Evolutionary conservation across 2,329 filamentous ascomycete species (phyloP), one percentile per base, ranked within the genome.

Genomic region (Monosporascus sp.): DNA sequence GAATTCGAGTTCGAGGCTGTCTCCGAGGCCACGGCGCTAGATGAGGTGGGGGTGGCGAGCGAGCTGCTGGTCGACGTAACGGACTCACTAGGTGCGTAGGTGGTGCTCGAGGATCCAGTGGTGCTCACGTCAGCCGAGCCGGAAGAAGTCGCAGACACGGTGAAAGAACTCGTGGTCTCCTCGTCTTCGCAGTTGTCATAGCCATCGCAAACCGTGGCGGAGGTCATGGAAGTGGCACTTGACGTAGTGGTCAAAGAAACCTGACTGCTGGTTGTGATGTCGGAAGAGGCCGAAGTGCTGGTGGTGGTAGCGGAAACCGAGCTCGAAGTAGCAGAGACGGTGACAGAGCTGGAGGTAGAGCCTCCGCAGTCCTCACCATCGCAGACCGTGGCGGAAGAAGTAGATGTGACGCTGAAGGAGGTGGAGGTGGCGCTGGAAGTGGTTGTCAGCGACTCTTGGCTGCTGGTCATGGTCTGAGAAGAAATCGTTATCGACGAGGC

Each of bases 161-260:
- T 49, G 51, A 26, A 59, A 7, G 55, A 59, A 51, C 55, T 59
- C 2, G 55, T 50, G 22, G 49, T 55, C 51, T 55, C 54, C 11
- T 46, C 44, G 22, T 19, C n/a, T 5, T 5, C 24, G 24, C 24
- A 26, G 24, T 26, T 7, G 24, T 5, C 24, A 7, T 46, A 16
- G 20, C 24, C 24, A 26, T 26, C 26, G 14, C 5, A 38, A 8
- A 38, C n/a, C 37, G 22, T 26, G 14, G 22, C 38, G 46, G 27
- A 47, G 17, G 52, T 53, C 4, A 49, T 52, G 7, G 50, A 53
- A 2, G 52, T 40, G 17, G 27, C 45, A 48, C 48, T 55, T 19
- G 40, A 31, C 11, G 1, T 31, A 31, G 9, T 31, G 27, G 27
- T 31, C 9, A 31, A 31, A 31, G 43, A 45, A 7, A 22, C 43